Percentiles rank a stretch among this genome's conserved stretches.
These are phyloP conservation scores for Dimargaris verticillata DNA, from an alignment of 192 early-diverging fungal genomes.

Conservation along the genomic window DNA sequence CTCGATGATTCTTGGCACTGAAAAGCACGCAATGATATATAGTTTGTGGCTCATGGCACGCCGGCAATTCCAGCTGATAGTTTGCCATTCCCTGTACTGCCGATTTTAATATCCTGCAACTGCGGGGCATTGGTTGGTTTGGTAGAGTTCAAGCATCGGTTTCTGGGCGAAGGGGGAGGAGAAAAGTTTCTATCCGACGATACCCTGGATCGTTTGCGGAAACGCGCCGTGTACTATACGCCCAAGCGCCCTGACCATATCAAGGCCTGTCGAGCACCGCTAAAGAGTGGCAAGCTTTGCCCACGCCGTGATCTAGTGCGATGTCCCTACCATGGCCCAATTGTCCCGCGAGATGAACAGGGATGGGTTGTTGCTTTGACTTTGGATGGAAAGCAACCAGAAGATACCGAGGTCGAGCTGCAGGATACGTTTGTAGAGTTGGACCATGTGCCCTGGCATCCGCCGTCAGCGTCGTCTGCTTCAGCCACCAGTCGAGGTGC, in stretches of 20 bases:
- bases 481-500: background rate
- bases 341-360: conserved; percentile 41
- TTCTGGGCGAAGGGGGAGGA: conserved; percentile 45
- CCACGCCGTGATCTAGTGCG: conserved; percentile 42
- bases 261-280: conserved; percentile 44
- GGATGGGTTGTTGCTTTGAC: background rate
- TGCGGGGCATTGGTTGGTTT: no score
- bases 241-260: conserved; percentile 23
- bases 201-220: conserved; percentile 32
- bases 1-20: no score
- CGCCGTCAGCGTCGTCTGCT: background rate
- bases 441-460: background rate
- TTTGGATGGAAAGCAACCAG: background rate
- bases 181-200: conserved; percentile 33
- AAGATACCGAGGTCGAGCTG: background rate
- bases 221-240: conserved; percentile 34
- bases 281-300: conserved; percentile 42
- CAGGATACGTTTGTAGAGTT: conserved; percentile 2
- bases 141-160: conserved; percentile 38
- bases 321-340: conserved; percentile 47
- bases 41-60: no score
- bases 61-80: no score
- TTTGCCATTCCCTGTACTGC: no score
- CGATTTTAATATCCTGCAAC: no score
- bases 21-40: no score